Evolutionary conservation across 2,329 filamentous ascomycete genomes (phyloP), one percentile per base, ranked within the genome.

Genomic region (Aspergillus uvarum): DNA sequence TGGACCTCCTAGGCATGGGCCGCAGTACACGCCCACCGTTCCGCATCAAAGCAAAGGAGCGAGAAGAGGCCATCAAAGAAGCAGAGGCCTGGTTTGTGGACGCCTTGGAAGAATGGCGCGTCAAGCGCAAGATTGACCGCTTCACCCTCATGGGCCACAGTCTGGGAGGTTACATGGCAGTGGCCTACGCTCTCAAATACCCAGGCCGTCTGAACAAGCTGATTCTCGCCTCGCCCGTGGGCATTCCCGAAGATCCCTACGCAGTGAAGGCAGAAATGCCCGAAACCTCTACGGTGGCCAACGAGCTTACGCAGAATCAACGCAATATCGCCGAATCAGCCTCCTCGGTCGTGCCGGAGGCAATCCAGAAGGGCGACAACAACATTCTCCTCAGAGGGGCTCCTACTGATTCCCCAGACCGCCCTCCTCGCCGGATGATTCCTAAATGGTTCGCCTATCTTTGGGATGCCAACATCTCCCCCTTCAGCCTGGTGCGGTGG

Each of bases 41-140:
- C 81, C 90, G 85, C 68, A 89, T 99, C 63, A 85, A 89, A 64
- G 88, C 92, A 22, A 96, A 96, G 73, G 88, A 92, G 62, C 86
- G 87, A 51, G 84, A 91, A 60, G 87, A 84, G 47, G 93, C 94
- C 74, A 93, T 96, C 63, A 82, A 83, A 21, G 95, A 99, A 75
- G 93, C 95, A 0, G 95, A 99, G 77, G 87, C 86, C 69, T 99
- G 92, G 91, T 99, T 99, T 70, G 86, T 99, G 58, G 95, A 99
- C 75, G 91, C 94, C 2, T 82, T 99, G 6, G 95, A 99, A 73
- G 95, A 99, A 76, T 99, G 95, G 95, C 88, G 95, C 59, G 85
- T 91, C 67, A 86, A 91, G 72, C 88, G 89, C 64, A 93, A 94
- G 47, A 91, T 99, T 53, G 92, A 99, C 53, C 89, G 89, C 65